Conservation (phyloP, 768 basidiomycete genomes). For the Boletus bicolor region DNA sequence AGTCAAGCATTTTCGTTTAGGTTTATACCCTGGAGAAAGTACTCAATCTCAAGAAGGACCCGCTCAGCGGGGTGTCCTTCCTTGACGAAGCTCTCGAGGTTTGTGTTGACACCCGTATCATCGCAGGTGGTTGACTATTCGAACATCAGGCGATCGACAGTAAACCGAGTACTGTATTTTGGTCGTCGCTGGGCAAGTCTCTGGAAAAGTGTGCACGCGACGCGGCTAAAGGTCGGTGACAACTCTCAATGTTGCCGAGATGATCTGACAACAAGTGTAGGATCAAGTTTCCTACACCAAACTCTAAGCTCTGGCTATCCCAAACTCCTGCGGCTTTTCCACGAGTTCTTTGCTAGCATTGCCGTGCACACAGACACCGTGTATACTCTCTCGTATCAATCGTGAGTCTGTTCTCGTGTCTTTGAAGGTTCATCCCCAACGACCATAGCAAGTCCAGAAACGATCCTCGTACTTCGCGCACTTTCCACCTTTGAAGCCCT, state of each 20-base stretch:
- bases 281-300: constrained; percentile 87
- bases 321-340: constrained; percentile 83
- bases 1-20: constrained; percentile 35
- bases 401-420: constrained; percentile 41
- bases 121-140: not conserved
- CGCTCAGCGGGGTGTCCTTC: constrained; percentile 70
- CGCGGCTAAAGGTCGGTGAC: constrained; percentile 62
- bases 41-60: constrained; percentile 82
- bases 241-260: not conserved
- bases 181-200: constrained; percentile 76
- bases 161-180: constrained; percentile 89
- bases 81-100: constrained; percentile 95
- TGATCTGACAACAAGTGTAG: constrained; percentile 38
- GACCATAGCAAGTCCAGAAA: constrained; percentile 68
- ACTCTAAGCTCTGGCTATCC: constrained; percentile 86
- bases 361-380: constrained; percentile 93
- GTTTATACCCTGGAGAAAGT: constrained; percentile 97
- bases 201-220: constrained; percentile 84
- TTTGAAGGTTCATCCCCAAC: constrained; percentile 1
- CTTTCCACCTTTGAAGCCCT: constrained; percentile 80
- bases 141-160: constrained; percentile 72
- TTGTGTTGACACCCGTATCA: not conserved
- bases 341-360: constrained; percentile 95
- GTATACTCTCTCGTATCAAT: constrained; percentile 81
- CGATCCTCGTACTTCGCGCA: constrained; percentile 80